Evolutionary conservation across 495 filamentous ascomycete species (phyloP), one percentile per base, ranked within the genome.

Genomic region (Aspergillus diversus): DNA sequence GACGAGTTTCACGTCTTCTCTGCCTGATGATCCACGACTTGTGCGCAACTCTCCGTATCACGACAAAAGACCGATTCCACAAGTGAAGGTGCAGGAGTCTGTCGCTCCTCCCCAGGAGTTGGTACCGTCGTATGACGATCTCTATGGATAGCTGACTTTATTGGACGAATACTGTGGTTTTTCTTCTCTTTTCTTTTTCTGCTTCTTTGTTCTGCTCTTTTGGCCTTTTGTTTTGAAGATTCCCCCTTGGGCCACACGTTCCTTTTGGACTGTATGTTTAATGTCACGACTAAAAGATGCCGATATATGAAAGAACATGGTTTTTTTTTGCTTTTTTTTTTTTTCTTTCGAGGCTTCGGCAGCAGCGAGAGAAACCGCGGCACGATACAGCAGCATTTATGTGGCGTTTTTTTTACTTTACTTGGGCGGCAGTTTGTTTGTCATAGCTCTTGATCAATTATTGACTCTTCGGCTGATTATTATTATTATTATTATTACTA

Each of bases 71-170:
- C 58, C 63, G 49, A 37, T 64, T 49, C 63, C 60, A 43, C 70
- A 69, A 4, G 32, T 35, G 16, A 50, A 63, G 3, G 47, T 43
- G 32, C 58, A 66, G 1, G 71, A 73, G 52, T 61, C 65, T 33
- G 69, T 65, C 17, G 55, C 68, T 16, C 50, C 63, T 34, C 55
- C 42, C 32, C 75, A 74, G 54, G 70, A 76, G 55, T 59, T 81
- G 66, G 78, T 80, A 2, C 78, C 77, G 7, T 81, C 78, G 16
- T 75, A 81, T 37, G 78, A 81, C 64, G 78, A 81, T 34, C 70
- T 81, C 8, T 81, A 77, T 61, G 78, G 78, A 15, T 81, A 68
- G 69, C 55, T 33, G 33, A 15, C 5, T 43, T 55, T 32, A 57
- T 57, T 57, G 35, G 35, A 46, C 8, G 7, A 8, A 37, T 13